Conservation (phyloP, 345 rosid species). For the Ricinus communis region DNA sequence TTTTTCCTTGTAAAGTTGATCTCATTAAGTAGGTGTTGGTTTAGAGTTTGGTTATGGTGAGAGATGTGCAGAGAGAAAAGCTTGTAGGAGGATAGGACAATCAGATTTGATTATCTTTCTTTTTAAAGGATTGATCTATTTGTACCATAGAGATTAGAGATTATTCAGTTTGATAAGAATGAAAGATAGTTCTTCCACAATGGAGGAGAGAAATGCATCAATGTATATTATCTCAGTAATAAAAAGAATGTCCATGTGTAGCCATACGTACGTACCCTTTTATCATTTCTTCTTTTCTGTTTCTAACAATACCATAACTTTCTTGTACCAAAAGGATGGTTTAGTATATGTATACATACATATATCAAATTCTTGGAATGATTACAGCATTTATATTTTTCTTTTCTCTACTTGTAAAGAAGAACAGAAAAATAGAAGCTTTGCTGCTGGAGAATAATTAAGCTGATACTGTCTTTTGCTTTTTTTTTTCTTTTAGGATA, state of each 20-base stretch:
- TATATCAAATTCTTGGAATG: too few species aligned
- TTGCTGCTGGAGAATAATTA: too few species aligned
- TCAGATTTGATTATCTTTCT: not conserved
- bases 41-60: not conserved
- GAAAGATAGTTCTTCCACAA: slow-evolving; percentile 22
- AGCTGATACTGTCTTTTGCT: too few species aligned
- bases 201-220: too few species aligned
- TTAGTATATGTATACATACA: too few species aligned
- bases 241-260: slow-evolving; percentile 10
- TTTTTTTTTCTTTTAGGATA: too few species aligned
- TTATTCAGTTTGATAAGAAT: slow-evolving; percentile 23
- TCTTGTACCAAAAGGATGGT: too few species aligned
- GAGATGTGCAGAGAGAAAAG: slow-evolving; percentile 30
- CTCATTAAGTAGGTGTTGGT: slow-evolving; percentile 9
- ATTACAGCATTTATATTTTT: too few species aligned
- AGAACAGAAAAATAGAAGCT: too few species aligned
- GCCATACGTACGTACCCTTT: not conserved
- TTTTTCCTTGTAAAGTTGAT: slow-evolving; percentile 28
- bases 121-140: not conserved
- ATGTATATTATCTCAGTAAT: slow-evolving; percentile 32
- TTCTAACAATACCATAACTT: not conserved
- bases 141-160: slow-evolving; percentile 14
- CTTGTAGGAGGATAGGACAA: slow-evolving; percentile 4
- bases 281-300: not conserved
- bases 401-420: too few species aligned